Base-by-base conservation (phyloP, 768 basidiomycete species). In the Mycena latifolia region DNA sequence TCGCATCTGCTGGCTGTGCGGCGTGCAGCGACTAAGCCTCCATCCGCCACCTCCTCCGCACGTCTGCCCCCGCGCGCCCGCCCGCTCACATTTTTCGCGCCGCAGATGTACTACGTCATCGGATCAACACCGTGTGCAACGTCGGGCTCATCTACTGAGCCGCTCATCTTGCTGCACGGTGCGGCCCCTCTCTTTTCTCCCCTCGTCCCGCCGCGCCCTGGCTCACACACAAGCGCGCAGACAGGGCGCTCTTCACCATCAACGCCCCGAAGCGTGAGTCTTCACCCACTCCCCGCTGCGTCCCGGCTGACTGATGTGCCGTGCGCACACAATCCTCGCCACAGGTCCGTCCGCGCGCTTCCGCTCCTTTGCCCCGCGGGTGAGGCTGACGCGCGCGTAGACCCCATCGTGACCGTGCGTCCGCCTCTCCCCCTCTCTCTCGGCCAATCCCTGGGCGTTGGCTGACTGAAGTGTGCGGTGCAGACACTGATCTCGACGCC, bases 381-480 rank as follows among this genome's bases (percentile, higher is more conserved):
- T n/a, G 22, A 54, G 5, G n/a, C 55, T 53, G 28, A 55, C 35
- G 12, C 27, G 29, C 2, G 15, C 37, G 8, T n/a, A 66, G 69
- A 70, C 41, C 65, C 69, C 15, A 27, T 70, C 10, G 65, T 70
- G 22, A 70, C 69, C 27, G 69, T 70, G n/a, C 33, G 67, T n/a
- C n/a, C n/a, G n/a, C 37, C 15, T 24, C 11, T 20, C 18, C 25
- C 15, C 18, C 1, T 17, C 14, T n/a, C n/a, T n/a, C n/a, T n/a
- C n/a, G n/a, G n/a, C 18, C 15, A 9, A 17, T 20, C n/a, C n/a
- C n/a, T n/a, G n/a, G n/a, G 24, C 14, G 2, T 9, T 22, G 10
- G 10, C n/a, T 12, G 28, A 37, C 22, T n/a, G n/a, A 5, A 6
- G 5, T 2, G 27, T 18, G 25, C 27, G n/a, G n/a, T 5, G 11